A percentile compares a stretch with the other conserved stretches of the same genome.
Evolutionary conservation across 106 monocot genomes (phyloP).

Genomic region (Allium cepa): DNA sequence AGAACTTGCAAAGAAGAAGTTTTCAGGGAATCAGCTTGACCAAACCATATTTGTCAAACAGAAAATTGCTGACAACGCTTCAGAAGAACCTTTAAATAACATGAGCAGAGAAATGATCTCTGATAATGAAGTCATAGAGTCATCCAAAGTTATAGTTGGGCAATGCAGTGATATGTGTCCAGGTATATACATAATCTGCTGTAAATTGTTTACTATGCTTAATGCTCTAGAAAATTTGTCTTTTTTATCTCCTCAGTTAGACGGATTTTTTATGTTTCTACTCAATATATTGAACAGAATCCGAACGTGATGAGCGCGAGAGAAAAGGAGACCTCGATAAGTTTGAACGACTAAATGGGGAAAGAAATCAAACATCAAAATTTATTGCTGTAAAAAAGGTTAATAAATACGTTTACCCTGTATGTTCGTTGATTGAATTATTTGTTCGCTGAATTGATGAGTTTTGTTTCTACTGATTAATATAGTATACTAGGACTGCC

Average conservation of each 20-base stretch:
- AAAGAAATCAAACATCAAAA: constrained; percentile 85
- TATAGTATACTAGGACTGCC: constrained; percentile 92
- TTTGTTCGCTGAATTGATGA: too few relatives aligned
- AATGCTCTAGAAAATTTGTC: neutral
- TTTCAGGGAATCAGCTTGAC: constrained; percentile 20
- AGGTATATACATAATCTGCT: constrained; percentile 38
- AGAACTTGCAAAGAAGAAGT: constrained; percentile 17
- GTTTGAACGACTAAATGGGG: constrained; percentile 81
- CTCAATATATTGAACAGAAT: constrained; percentile 34
- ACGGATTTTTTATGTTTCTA: neutral
- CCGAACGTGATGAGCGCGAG: constrained; percentile 87
- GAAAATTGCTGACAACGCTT: neutral
- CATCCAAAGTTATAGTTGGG: constrained; percentile 46
- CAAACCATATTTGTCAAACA: constrained; percentile 5
- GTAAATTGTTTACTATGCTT: neutral
- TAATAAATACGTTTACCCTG: constrained; percentile 3
- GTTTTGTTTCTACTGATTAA: constrained; percentile 20
- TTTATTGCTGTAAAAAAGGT: constrained; percentile 96
- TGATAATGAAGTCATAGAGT: constrained; percentile 31
- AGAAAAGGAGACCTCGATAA: constrained; percentile 99
- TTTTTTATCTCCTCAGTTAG: neutral
- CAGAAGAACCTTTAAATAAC: constrained; percentile 10
- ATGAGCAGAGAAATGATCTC: constrained; percentile 4
- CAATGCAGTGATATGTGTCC: constrained; percentile 96
- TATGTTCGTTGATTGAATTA: constrained; percentile 19